A percentile compares a stretch with the other conserved stretches of the same genome.
Conservation (phyloP, 768 basidiomycete genomes). For the Clitopilus passeckerianus region DNA sequence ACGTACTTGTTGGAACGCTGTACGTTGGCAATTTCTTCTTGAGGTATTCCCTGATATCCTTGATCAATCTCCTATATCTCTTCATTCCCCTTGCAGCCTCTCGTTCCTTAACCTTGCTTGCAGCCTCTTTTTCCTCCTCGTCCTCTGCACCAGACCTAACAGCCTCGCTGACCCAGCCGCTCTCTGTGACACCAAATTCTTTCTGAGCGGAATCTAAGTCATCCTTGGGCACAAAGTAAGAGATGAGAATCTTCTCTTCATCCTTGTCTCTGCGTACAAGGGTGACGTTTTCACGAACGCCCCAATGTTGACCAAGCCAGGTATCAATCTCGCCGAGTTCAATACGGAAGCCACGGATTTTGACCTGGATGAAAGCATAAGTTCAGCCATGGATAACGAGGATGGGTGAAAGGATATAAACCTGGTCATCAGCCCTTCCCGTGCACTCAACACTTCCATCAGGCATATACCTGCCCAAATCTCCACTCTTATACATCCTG, state of each 20-base stretch:
- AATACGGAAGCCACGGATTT: constrained; percentile 98
- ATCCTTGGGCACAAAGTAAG: constrained; percentile 91
- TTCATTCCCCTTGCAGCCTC: constrained; percentile 73
- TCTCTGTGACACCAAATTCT: neutral
- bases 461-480: constrained; percentile 91
- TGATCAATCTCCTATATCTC: constrained; percentile 84
- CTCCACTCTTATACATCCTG: constrained; percentile 96
- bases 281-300: constrained; percentile 97
- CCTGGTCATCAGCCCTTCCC: constrained; percentile 93
- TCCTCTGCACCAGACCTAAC: constrained; percentile 60
- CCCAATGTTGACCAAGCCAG: constrained; percentile 87
- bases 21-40: constrained; percentile 97
- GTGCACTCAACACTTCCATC: constrained; percentile 94
- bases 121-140: constrained; percentile 54
- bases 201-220: constrained; percentile 40
- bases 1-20: constrained; percentile 84
- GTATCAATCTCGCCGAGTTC: constrained; percentile 98
- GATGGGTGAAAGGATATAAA: neutral
- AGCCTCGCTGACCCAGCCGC: constrained; percentile 32
- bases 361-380: constrained; percentile 41
- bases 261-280: constrained; percentile 96
- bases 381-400: neutral
- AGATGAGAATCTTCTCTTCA: constrained; percentile 97
- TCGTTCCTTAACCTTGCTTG: constrained; percentile 39
- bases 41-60: constrained; percentile 89